Evolutionary conservation across 805 yeast species (phyloP).

Genomic region (Kodamaea hsintzibuensis): DNA sequence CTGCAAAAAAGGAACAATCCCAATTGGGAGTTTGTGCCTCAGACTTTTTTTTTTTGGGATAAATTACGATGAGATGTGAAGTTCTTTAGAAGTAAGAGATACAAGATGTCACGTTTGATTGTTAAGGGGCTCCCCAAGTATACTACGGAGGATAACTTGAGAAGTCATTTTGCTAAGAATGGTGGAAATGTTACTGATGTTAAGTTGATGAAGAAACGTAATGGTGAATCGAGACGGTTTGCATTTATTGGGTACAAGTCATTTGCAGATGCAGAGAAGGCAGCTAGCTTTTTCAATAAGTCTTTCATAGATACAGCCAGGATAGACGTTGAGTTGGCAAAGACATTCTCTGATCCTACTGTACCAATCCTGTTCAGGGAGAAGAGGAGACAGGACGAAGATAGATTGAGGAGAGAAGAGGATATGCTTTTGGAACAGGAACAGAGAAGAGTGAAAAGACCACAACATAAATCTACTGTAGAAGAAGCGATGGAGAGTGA

Average conservation of each 20-base stretch:
- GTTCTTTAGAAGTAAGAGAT: not conserved
- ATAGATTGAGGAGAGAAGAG: slow-evolving; percentile 40
- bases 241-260: slow-evolving; percentile 88
- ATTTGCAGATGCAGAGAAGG: slow-evolving; percentile 72
- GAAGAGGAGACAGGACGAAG: slow-evolving; percentile 47
- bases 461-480: slow-evolving; percentile 37
- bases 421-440: slow-evolving; percentile 37
- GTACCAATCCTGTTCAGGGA: slow-evolving; percentile 63
- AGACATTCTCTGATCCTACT: slow-evolving; percentile 78
- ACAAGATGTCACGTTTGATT: slow-evolving; percentile 79
- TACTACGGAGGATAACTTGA: slow-evolving; percentile 70
- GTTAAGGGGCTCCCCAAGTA: slow-evolving; percentile 87
- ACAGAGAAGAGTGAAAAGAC: slow-evolving; percentile 39
- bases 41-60: not conserved
- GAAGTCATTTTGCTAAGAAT: slow-evolving; percentile 55
- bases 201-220: slow-evolving; percentile 73
- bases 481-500: slow-evolving; percentile 64
- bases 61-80: slow-evolving; percentile 10
- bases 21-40: not conserved
- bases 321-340: slow-evolving; percentile 79
- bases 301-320: slow-evolving; percentile 82
- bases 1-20: slow-evolving; percentile 4
- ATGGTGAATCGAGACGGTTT: slow-evolving; percentile 88
- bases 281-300: slow-evolving; percentile 71
- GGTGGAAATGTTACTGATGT: slow-evolving; percentile 82